Evolutionary conservation across 495 filamentous ascomycete genomes (phyloP).

Genomic region (Penicillium salamii): DNA sequence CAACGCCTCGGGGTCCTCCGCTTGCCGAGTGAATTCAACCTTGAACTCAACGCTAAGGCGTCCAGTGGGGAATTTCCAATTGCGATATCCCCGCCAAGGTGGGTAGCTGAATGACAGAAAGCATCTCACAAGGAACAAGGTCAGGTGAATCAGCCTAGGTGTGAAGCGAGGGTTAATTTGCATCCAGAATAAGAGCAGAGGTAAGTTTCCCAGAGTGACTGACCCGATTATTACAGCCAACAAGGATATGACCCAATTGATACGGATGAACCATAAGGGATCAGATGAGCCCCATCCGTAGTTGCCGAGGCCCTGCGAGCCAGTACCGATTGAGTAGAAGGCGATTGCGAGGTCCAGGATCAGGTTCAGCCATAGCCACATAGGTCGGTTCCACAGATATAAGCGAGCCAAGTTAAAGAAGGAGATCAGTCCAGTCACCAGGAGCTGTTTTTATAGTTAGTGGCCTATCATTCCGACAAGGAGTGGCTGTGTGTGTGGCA

Average conservation of each 20-base stretch:
- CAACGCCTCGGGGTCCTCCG: constrained; percentile 1
- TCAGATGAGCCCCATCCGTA: neutral
- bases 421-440: constrained; percentile 1
- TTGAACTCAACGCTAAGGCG: constrained; percentile 4
- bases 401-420: constrained; percentile 4
- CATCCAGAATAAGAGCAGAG: constrained; percentile 1
- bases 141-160: constrained; percentile 2
- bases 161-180: neutral
- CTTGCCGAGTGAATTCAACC: constrained; percentile 3
- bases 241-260: neutral
- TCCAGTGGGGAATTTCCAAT: constrained; percentile 4
- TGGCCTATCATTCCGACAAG: neutral
- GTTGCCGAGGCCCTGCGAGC: neutral
- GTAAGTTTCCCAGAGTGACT: neutral
- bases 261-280: constrained; percentile 1
- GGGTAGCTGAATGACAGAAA: constrained; percentile 6
- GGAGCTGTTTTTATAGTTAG: constrained; percentile 1
- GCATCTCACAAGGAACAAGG: constrained; percentile 5
- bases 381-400: constrained; percentile 6
- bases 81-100: constrained; percentile 4
- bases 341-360: constrained; percentile 3
- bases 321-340: neutral
- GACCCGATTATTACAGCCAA: constrained; percentile 1
- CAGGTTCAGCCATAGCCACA: constrained; percentile 4
- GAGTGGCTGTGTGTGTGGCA: neutral